Conservation (phyloP, 495 filamentous ascomycete species). For the Penicillium antarcticum region DNA sequence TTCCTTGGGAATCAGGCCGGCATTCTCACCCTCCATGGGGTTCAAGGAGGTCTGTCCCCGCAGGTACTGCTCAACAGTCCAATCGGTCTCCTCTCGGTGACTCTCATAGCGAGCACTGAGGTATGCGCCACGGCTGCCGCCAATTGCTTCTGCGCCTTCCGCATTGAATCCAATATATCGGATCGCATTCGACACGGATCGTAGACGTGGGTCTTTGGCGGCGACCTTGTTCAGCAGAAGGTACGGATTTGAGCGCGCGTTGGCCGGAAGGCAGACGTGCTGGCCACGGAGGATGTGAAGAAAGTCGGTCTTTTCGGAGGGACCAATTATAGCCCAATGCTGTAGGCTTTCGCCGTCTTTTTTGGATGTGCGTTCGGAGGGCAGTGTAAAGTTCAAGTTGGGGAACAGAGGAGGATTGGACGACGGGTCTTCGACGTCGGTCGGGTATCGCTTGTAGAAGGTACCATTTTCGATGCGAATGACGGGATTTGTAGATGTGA, state of each 20-base stretch:
- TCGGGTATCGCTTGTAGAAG: constrained; percentile 78
- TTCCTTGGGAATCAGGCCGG: constrained; percentile 38
- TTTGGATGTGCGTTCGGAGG: constrained; percentile 37
- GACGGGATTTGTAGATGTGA: constrained; percentile 47
- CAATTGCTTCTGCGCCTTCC: constrained; percentile 53
- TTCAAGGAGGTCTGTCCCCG: constrained; percentile 76
- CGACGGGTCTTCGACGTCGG: constrained; percentile 34
- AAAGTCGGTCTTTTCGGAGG: constrained; percentile 70
- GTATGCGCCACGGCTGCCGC: constrained; percentile 67
- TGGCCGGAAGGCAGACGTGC: constrained; percentile 67
- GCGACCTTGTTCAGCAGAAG: constrained; percentile 61
- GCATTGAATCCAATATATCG: constrained; percentile 78
- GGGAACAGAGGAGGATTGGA: constrained; percentile 61
- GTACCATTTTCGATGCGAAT: constrained; percentile 71
- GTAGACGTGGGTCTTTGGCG: constrained; percentile 49
- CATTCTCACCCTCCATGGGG: constrained; percentile 52
- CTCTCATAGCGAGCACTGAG: constrained; percentile 93
- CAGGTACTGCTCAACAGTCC: constrained; percentile 75
- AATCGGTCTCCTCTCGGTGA: constrained; percentile 78
- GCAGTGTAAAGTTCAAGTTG: constrained; percentile 62
- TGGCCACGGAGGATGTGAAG: constrained; percentile 71
- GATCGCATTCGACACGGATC: constrained; percentile 61
- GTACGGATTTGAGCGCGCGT: constrained; percentile 71
- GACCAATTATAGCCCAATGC: constrained; percentile 74
- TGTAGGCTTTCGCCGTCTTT: constrained; percentile 25